Conservation (phyloP, 2,329 filamentous ascomycete genomes). For the Endocalyx cinctus region DNA sequence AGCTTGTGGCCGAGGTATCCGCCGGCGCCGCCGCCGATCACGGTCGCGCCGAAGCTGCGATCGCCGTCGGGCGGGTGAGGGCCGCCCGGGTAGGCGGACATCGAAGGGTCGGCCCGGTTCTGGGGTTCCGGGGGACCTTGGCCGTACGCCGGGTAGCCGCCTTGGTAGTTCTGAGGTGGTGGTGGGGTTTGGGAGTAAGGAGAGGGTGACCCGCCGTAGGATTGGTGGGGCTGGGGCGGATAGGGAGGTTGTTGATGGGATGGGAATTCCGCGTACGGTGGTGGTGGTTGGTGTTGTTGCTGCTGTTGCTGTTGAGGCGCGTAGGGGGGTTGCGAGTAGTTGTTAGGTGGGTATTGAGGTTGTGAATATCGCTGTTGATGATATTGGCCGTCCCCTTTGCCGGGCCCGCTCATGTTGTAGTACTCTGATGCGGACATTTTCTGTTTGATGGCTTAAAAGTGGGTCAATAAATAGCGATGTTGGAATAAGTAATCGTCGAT, state of each 20-base stretch:
- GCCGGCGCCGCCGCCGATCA: constrained; percentile 49
- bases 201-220: constrained; percentile 18
- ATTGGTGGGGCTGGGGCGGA: constrained; percentile 15
- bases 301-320: too few relatives aligned
- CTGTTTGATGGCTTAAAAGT: too few relatives aligned
- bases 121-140: constrained; percentile 23
- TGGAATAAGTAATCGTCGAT: background rate
- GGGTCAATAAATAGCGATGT: too few relatives aligned
- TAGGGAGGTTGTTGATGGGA: constrained; percentile 16
- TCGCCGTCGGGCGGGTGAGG: too few relatives aligned
- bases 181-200: constrained; percentile 16
- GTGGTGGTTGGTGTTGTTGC: background rate
- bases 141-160: constrained; percentile 19
- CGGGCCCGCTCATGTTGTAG: constrained; percentile 18
- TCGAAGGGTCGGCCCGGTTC: too few relatives aligned
- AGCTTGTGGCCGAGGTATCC: constrained; percentile 50
- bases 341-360: too few relatives aligned
- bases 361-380: too few relatives aligned
- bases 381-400: constrained; percentile 9
- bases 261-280: constrained; percentile 13
- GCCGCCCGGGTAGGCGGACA: too few relatives aligned
- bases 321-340: constrained; percentile 13
- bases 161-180: constrained; percentile 19
- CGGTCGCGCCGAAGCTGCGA: constrained; percentile 49
- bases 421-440: constrained; percentile 27